phyloP scores from a whole-genome alignment of 441 rosid species.

The Brassica balearica region DNA sequence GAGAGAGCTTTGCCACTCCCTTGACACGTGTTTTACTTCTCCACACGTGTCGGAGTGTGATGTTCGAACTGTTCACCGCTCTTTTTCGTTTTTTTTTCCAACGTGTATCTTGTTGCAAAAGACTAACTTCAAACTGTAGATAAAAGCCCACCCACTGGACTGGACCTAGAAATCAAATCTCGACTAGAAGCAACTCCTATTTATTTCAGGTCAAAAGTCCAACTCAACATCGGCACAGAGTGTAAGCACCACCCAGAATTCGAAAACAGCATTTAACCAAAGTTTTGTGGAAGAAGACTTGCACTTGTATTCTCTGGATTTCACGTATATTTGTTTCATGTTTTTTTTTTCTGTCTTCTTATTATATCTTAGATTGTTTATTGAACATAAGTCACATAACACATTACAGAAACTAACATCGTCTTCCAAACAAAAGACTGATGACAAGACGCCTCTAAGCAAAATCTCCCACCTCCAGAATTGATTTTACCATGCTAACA shows the following conservation, averaged over 20 bases:
- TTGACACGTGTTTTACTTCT: constrained; percentile 33
- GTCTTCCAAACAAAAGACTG: not conserved
- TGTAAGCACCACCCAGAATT: not conserved
- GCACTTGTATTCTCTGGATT: not conserved
- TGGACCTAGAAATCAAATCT: not conserved
- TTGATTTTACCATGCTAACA: constrained; percentile 21
- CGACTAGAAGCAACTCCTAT: not conserved
- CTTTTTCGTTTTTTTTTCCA: constrained; percentile 6
- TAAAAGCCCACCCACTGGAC: not conserved
- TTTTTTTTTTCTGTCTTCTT: not conserved
- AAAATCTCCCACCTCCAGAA: constrained; percentile 33
- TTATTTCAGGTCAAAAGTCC: not conserved
- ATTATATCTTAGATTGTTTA: not conserved
- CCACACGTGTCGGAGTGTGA: constrained; percentile 40
- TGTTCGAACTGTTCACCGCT: constrained; percentile 39
- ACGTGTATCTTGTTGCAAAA: not conserved
- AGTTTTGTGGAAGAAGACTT: not conserved
- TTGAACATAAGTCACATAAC: not conserved
- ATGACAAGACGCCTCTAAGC: constrained; percentile 3
- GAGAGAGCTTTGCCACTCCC: not conserved
- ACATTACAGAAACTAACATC: not conserved
- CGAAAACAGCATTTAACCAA: not conserved
- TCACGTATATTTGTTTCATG: constrained; percentile 5
- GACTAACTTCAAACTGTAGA: not conserved
- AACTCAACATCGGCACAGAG: not conserved